Conservation (phyloP, 2,329 filamentous ascomycete genomes). For the Fusarium caatingaense region DNA sequence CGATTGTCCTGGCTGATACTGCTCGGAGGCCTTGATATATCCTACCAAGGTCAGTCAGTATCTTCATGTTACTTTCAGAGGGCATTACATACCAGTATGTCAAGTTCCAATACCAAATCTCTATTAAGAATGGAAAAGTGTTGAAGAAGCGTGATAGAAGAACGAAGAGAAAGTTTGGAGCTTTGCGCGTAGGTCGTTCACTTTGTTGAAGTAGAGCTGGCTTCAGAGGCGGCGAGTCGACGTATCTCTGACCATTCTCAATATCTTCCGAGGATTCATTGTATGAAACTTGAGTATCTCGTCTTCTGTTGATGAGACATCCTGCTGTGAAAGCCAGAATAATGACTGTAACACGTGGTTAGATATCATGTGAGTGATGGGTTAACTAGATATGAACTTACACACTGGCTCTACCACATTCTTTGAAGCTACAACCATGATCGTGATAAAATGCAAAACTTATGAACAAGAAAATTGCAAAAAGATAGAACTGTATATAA, state of each 20-base stretch:
- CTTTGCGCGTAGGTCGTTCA: conserved; percentile 22
- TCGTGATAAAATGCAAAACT: not conserved
- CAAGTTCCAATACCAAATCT: conserved; percentile 54
- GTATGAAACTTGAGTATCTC: conserved; percentile 1
- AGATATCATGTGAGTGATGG: not conserved
- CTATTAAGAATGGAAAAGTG: conserved; percentile 49
- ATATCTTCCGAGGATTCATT: conserved; percentile 25
- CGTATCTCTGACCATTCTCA: conserved; percentile 29
- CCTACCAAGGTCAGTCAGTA: conserved; percentile 38
- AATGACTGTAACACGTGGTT: conserved; percentile 26
- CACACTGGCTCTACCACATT: conserved; percentile 32
- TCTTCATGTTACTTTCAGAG: no score
- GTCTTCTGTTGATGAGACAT: conserved; percentile 43
- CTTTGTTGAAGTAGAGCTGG: conserved; percentile 22
- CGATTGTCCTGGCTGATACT: conserved; percentile 55
- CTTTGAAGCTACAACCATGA: conserved; percentile 15
- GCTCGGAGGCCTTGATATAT: conserved; percentile 59
- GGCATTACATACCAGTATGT: conserved; percentile 47
- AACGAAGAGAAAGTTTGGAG: conserved; percentile 41
- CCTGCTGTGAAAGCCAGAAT: conserved; percentile 38
- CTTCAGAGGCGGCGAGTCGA: conserved; percentile 41
- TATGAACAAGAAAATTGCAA: not conserved
- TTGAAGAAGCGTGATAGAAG: conserved; percentile 48
- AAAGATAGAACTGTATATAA: not conserved
- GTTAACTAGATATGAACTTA: not conserved